phyloP scores from a whole-genome alignment of 306 rosid species.

The Cyclanthera cordifolia region DNA sequence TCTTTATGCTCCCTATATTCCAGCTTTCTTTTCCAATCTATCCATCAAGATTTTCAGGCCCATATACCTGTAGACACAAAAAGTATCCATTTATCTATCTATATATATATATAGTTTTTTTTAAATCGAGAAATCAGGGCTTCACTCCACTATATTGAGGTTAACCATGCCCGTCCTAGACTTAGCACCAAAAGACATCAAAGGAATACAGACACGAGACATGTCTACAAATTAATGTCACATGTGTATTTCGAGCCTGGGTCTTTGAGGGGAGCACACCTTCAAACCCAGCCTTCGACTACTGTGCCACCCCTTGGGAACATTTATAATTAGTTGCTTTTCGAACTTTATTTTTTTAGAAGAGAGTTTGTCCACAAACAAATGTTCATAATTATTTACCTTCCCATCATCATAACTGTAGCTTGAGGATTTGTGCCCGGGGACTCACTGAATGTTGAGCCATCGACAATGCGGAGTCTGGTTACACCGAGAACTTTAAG shows the following conservation, averaged over 20 bases:
- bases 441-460: slow-evolving; percentile 58
- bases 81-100: neutral
- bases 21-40: slow-evolving; percentile 7
- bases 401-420: slow-evolving; percentile 98
- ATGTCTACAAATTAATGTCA: too few relatives aligned
- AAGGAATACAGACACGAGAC: too few relatives aligned
- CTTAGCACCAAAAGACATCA: too few relatives aligned
- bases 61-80: slow-evolving; percentile 9
- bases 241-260: too few relatives aligned
- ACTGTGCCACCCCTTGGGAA: too few relatives aligned
- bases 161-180: too few relatives aligned
- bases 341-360: neutral
- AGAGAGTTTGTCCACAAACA: neutral
- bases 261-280: too few relatives aligned
- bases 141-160: too few relatives aligned
- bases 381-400: slow-evolving; percentile 23
- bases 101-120: too few relatives aligned
- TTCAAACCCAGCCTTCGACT: too few relatives aligned
- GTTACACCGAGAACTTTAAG: slow-evolving; percentile 64
- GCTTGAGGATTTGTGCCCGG: slow-evolving; percentile 98
- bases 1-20: slow-evolving; percentile 3
- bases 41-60: slow-evolving; percentile 11
- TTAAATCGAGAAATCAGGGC: too few relatives aligned
- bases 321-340: neutral
- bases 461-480: slow-evolving; percentile 65